These are phyloP conservation scores for Alectoria sarmentosa DNA, from an alignment of 495 filamentous ascomycete species.

Conservation along the genomic window DNA sequence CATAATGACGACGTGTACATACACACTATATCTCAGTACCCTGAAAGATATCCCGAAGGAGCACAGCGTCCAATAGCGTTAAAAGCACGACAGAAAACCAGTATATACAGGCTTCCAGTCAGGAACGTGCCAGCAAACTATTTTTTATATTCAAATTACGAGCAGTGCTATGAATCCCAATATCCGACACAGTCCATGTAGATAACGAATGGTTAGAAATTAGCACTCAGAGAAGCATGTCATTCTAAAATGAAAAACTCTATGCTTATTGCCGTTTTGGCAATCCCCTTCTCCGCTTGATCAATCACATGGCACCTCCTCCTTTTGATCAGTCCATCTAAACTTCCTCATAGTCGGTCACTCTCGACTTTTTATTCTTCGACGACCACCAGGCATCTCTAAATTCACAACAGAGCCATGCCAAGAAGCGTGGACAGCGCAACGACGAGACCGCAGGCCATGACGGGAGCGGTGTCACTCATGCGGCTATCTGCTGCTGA, in stretches of 20 bases:
- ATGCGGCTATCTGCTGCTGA: conserved; percentile 39
- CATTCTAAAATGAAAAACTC: conserved; percentile 10
- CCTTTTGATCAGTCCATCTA: not conserved
- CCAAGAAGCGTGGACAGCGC: conserved; percentile 56
- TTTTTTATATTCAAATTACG: conserved; percentile 3
- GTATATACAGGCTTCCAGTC: not conserved
- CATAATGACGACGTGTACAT: not conserved
- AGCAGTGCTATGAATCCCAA: conserved; percentile 4
- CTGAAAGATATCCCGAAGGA: not conserved
- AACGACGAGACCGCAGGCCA: conserved; percentile 48
- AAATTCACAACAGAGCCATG: conserved; percentile 48
- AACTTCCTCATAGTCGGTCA: not conserved
- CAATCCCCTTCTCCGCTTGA: not conserved
- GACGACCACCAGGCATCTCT: not conserved
- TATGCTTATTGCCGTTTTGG: conserved; percentile 10
- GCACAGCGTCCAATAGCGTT: not conserved
- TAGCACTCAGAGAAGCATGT: conserved; percentile 13
- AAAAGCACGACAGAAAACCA: not conserved
- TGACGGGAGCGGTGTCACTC: conserved; percentile 43
- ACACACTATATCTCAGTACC: not conserved
- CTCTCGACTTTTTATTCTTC: not conserved
- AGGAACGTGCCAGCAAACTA: not conserved
- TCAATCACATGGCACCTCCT: not conserved
- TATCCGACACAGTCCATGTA: conserved; percentile 5
- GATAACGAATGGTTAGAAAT: conserved; percentile 5